Conservation (phyloP, 176 grass and related monocot species). For the Carex parvula region DNA sequence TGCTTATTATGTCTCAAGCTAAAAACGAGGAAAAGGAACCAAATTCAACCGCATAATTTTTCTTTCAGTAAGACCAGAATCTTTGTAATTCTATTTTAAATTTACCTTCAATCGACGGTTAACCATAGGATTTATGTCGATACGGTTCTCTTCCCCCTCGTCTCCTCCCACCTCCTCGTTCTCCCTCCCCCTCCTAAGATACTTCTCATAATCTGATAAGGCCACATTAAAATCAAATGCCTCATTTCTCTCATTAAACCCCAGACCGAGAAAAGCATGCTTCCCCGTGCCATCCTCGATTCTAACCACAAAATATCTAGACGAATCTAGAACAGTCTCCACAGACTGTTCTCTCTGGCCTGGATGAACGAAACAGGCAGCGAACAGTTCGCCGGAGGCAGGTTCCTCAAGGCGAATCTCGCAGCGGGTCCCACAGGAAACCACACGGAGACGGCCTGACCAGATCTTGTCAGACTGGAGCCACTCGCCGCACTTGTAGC, state of each 20-base stretch:
- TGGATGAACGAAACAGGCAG: slow-evolving; percentile 24
- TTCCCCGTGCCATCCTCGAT: slow-evolving; percentile 42
- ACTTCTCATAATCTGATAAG: slow-evolving; percentile 94
- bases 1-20: background rate
- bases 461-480: slow-evolving; percentile 97
- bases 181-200: slow-evolving; percentile 66
- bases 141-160: slow-evolving; percentile 48
- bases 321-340: slow-evolving; percentile 52
- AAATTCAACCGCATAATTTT: background rate
- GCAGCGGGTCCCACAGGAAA: slow-evolving; percentile 81
- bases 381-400: slow-evolving; percentile 79
- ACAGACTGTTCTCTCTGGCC: slow-evolving; percentile 30
- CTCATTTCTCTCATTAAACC: slow-evolving; percentile 92
- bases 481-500: slow-evolving; percentile 99
- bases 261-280: slow-evolving; percentile 88
- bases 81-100: background rate
- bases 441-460: slow-evolving; percentile 90
- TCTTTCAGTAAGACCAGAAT: background rate
- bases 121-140: slow-evolving; percentile 82
- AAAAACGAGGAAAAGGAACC: background rate
- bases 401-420: slow-evolving; percentile 84
- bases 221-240: slow-evolving; percentile 99
- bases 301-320: slow-evolving; percentile 84
- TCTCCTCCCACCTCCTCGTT: slow-evolving; percentile 68
- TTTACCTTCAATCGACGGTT: slow-evolving; percentile 88